phyloP scores from a whole-genome alignment of 805 yeast genomes.

The Saccharomyces cerevisiae region DNA sequence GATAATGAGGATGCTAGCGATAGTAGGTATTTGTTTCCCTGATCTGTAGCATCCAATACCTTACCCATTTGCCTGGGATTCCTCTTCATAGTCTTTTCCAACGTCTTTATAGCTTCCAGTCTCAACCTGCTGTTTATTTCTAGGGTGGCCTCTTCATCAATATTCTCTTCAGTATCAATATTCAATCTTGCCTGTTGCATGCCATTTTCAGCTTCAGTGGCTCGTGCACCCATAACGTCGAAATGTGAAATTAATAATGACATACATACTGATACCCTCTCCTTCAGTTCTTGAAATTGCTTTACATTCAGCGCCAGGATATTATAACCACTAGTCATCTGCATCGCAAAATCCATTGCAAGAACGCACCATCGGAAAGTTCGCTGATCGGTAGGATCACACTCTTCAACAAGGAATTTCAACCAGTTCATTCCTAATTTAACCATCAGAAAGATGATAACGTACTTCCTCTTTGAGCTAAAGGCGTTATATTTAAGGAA shows the following conservation, averaged over 20 bases:
- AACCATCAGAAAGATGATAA: constrained; percentile 62
- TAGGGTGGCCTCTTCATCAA: constrained; percentile 47
- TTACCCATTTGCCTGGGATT: constrained; percentile 60
- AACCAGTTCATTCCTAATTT: constrained; percentile 84
- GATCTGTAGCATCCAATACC: constrained; percentile 79
- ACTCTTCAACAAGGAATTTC: constrained; percentile 85
- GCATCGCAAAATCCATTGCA: constrained; percentile 94
- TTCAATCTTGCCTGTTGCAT: constrained; percentile 27
- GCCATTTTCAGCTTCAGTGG: constrained; percentile 47
- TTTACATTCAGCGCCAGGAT: constrained; percentile 71
- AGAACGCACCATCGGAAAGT: constrained; percentile 95
- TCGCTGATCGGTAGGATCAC: constrained; percentile 82
- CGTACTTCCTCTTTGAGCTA: constrained; percentile 45
- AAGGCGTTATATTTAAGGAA: constrained; percentile 58
- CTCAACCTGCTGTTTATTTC: constrained; percentile 59
- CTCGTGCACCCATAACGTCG: constrained; percentile 96
- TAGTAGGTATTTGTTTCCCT: constrained; percentile 79
- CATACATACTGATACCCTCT: constrained; percentile 90
- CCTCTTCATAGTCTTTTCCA: constrained; percentile 47
- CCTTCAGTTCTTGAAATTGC: constrained; percentile 62
- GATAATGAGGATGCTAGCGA: constrained; percentile 84
- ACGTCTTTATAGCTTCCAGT: constrained; percentile 50
- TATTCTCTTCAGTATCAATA: constrained; percentile 34
- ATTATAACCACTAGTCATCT: constrained; percentile 83
- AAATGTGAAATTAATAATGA: constrained; percentile 88